Base-by-base conservation (phyloP, 2,329 filamentous ascomycete genomes). In the Cladosporium sp. region DNA sequence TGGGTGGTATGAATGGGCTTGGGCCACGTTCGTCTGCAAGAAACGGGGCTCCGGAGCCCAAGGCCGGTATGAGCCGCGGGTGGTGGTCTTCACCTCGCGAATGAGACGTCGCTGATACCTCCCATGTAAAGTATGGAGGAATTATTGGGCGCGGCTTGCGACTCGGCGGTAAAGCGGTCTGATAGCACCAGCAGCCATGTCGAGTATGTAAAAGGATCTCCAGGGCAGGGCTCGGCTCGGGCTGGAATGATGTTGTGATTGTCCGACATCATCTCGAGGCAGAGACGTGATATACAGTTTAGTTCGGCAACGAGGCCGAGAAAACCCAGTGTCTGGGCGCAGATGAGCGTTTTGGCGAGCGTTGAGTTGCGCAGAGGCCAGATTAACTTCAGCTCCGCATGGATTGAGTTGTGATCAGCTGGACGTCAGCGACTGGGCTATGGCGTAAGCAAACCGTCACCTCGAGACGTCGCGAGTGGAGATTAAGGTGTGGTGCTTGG, bases 391-490 rank as follows among this genome's bases (percentile, higher is more conserved):
- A 24, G 10, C 41, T 47, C 41, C n/a, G 41, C 41, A 47, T 47
- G n/a, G n/a, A 47, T 47, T 47, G 41, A 47, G 41, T 47, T 47
- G 41, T 47, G 41, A 47, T 47, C 41, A 47, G 41, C n/a, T 47
- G 41, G n/a, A 47, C 41, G 41, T 47, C 41, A 47, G 41, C 41
- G 24, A 47, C 41, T 21, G 41, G 7, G 41, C 41, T 47, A 47
- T 47, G 41, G 41, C 41, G 41, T 47, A 47, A 47, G 41, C 41
- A 47, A 47, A 24, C 41, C 41, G 41, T 47, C n/a, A 47, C 41
- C n/a, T 47, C 41, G 30, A 47, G 41, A 47, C 21, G 41, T 47
- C n/a, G 41, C 41, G 41, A 47, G 41, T 47, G 41, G 41, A 47
- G 41, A 47, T 47, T 47, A 21, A 47, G 41, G 41, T 47, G 41